Base-by-base conservation (phyloP, 805 yeast species). In the Saccharomycopsis sp. region DNA sequence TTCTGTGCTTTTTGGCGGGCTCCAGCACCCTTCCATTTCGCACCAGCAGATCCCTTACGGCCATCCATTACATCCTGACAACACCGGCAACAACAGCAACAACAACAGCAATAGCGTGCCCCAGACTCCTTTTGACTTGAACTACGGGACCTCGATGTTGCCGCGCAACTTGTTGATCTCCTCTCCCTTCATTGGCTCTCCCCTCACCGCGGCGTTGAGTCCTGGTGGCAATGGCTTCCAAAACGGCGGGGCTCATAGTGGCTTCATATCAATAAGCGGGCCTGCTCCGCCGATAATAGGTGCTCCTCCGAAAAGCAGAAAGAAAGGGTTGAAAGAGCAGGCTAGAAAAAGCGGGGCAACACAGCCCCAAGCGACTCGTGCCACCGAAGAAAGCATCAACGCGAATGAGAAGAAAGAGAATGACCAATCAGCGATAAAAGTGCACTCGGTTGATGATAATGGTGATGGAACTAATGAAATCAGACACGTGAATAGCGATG, bases 91-190 rank as follows among this genome's bases (percentile, higher is more conserved):
- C 19, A 9, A 16, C 33, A 26, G 1, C 27, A 13, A 17, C 41
- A 30, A 35, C 18, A 12, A 27, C 12, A 9, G n/a, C 9, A 42
- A 41, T 25, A 36, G 39, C 8, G 45, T 47, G 19, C 75, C 76
- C 2, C 64, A 56, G 30, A 68, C 80, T 2, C 83, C 85, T 1
- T 67, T 76, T 50, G 84, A 78, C 52, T 55, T 70, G 42, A 60
- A 69, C 3, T 77, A 76, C 51, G 77, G 80, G 6, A 69, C 74
- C 4, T 69, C 78, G 10, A 65, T 78, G 65, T 59, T 79, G 15
- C 87, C 87, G 1, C 62, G 78, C 13, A 80, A 77, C 50, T 57
- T 79, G 38, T 58, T 79, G 36, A 61, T 74, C 43, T 67, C 74
- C 3, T 76, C 84, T 3, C 85, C 85, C 0, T 77, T 69, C 51